Percentiles rank a stretch among this genome's conserved stretches.
These are phyloP conservation scores for Lactarius psammicola DNA, from an alignment of 768 basidiomycete species.

Conservation along the genomic window DNA sequence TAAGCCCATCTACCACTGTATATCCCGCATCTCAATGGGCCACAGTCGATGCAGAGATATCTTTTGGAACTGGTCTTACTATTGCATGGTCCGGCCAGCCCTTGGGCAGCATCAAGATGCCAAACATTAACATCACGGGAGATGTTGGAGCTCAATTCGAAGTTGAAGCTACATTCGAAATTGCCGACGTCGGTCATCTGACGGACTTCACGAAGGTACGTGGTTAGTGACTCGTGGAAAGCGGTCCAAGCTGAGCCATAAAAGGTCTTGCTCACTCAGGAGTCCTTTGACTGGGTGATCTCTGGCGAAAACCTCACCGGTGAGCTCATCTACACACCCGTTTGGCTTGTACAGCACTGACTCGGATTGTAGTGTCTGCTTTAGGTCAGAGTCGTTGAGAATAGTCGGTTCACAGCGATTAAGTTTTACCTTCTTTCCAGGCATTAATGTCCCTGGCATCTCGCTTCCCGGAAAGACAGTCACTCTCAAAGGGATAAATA, in stretches of 20 bases:
- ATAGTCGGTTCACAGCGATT: not conserved
- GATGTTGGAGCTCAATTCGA: slow-evolving; percentile 63
- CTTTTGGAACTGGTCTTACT: slow-evolving; percentile 59
- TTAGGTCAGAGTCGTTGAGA: slow-evolving; percentile 44
- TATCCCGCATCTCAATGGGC: not conserved
- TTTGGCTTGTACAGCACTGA: not conserved
- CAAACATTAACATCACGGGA: slow-evolving; percentile 54
- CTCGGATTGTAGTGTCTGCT: slow-evolving; percentile 45
- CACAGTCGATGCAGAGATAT: slow-evolving; percentile 63
- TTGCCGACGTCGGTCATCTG: slow-evolving; percentile 55
- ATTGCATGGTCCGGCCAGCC: slow-evolving; percentile 58
- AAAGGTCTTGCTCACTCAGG: slow-evolving; percentile 56
- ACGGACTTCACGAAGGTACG: slow-evolving; percentile 62
- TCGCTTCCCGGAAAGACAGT: slow-evolving; percentile 55
- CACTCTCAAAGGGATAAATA: slow-evolving; percentile 68
- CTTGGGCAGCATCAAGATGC: slow-evolving; percentile 61
- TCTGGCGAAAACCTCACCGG: slow-evolving; percentile 61
- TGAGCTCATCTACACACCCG: slow-evolving; percentile 30
- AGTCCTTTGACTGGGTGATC: slow-evolving; percentile 70
- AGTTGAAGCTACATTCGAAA: slow-evolving; percentile 52
- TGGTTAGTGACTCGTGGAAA: not conserved
- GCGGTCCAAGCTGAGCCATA: not conserved
- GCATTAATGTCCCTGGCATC: slow-evolving; percentile 58
- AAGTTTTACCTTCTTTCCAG: slow-evolving; percentile 34
- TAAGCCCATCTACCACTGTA: slow-evolving; percentile 37